Conservation (phyloP, 495 filamentous ascomycete species). For the Geoglossum glabrum region DNA sequence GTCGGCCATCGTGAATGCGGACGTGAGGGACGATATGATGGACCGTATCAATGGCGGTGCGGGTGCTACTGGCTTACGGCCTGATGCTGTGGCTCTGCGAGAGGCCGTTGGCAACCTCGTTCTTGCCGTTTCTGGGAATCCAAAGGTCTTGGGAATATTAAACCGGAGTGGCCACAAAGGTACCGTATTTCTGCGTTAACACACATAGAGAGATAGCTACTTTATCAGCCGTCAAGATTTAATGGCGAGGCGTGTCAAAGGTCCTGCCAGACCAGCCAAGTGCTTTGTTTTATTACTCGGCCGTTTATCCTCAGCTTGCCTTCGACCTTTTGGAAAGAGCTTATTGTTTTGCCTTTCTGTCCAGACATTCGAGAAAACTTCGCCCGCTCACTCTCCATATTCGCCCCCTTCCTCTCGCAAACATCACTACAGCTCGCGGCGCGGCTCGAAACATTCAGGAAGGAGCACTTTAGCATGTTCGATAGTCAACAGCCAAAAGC, state of each 20-base stretch:
- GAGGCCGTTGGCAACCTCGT: slow-evolving; percentile 34
- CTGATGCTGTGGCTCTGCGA: slow-evolving; percentile 28
- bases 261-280: background rate
- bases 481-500: slow-evolving; percentile 27
- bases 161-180: slow-evolving; percentile 18
- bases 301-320: background rate
- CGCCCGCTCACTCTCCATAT: slow-evolving; percentile 25
- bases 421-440: slow-evolving; percentile 27
- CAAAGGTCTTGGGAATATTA: slow-evolving; percentile 24
- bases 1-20: slow-evolving; percentile 14
- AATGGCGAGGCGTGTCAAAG: background rate
- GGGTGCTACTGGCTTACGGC: slow-evolving; percentile 10
- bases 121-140: slow-evolving; percentile 28
- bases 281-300: background rate
- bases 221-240: background rate
- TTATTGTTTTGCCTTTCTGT: background rate
- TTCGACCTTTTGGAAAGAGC: background rate
- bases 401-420: slow-evolving; percentile 32
- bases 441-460: slow-evolving; percentile 31
- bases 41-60: slow-evolving; percentile 7
- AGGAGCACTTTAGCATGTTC: slow-evolving; percentile 19
- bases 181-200: too few relatives aligned
- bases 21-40: slow-evolving; percentile 14
- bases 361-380: slow-evolving; percentile 26
- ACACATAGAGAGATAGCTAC: too few relatives aligned